These are phyloP conservation scores for Atkinsonella hypoxylon DNA, from an alignment of 2,329 filamentous ascomycete species.

Conservation along the genomic window DNA sequence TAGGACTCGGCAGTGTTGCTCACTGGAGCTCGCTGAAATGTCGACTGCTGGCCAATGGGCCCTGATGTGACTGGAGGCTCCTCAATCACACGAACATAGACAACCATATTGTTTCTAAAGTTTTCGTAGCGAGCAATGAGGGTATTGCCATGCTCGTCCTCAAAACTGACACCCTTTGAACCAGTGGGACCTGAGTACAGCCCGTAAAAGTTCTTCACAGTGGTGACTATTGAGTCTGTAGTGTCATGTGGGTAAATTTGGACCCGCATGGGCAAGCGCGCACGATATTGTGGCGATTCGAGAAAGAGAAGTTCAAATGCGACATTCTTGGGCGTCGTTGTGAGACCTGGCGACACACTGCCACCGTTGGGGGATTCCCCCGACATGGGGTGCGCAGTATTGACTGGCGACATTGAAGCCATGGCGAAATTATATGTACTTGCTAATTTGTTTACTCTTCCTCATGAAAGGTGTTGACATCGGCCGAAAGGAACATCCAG, in stretches of 20 bases:
- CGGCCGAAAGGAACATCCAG: constrained; percentile 11
- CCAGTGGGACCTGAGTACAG: constrained; percentile 65
- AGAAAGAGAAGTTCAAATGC: constrained; percentile 66
- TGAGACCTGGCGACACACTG: constrained; percentile 34
- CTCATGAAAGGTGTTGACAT: constrained; percentile 2
- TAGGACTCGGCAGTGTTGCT: constrained; percentile 28
- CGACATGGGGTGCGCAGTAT: constrained; percentile 20
- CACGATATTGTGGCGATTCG: constrained; percentile 55
- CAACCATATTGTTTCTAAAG: constrained; percentile 80
- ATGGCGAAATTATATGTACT: constrained; percentile 18
- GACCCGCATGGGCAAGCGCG: constrained; percentile 71
- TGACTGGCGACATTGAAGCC: constrained; percentile 35
- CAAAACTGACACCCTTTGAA: constrained; percentile 82
- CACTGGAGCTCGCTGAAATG: constrained; percentile 32
- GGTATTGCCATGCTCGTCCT: constrained; percentile 78
- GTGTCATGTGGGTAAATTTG: constrained; percentile 93
- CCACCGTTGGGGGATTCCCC: constrained; percentile 28
- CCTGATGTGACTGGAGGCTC: constrained; percentile 34
- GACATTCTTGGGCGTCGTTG: constrained; percentile 55
- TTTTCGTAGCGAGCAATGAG: constrained; percentile 96
- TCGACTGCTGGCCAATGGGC: constrained; percentile 39
- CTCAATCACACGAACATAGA: constrained; percentile 80
- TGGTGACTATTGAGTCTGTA: constrained; percentile 94
- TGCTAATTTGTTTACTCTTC: background rate
- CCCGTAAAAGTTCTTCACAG: constrained; percentile 98